Evolutionary conservation across 352 stramenopile genomes (phyloP).

Genomic region (Sclerospora graminicola): DNA sequence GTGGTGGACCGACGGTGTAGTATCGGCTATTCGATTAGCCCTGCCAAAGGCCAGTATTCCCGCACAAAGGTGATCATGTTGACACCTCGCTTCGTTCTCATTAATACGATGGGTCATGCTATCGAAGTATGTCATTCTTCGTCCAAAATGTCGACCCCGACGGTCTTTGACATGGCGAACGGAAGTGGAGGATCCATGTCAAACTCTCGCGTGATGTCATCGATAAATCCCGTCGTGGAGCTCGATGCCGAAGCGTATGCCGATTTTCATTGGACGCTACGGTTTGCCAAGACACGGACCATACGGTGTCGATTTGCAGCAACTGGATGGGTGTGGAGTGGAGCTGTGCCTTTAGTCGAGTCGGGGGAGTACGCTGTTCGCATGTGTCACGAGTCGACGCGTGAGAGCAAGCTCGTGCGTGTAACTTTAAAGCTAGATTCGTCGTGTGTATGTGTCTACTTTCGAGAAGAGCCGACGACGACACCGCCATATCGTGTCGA

Average conservation of each 20-base stretch:
- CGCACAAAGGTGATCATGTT: slow-evolving; percentile 85
- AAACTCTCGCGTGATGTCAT: slow-evolving; percentile 43
- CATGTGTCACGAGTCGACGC: slow-evolving; percentile 74
- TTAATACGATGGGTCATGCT: slow-evolving; percentile 60
- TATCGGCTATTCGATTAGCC: slow-evolving; percentile 73
- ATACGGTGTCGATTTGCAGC: slow-evolving; percentile 72
- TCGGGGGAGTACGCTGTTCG: slow-evolving; percentile 75
- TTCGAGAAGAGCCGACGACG: slow-evolving; percentile 67
- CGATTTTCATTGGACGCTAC: slow-evolving; percentile 80
- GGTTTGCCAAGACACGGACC: slow-evolving; percentile 54
- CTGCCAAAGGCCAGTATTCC: slow-evolving; percentile 67
- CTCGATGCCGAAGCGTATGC: slow-evolving; percentile 62
- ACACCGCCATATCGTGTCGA: slow-evolving; percentile 80
- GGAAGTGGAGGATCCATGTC: slow-evolving; percentile 25
- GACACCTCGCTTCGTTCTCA: slow-evolving; percentile 74
- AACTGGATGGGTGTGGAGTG: slow-evolving; percentile 77
- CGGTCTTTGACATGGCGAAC: slow-evolving; percentile 32
- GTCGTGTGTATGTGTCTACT: slow-evolving; percentile 72
- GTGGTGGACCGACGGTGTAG: slow-evolving; percentile 54
- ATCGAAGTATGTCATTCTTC: slow-evolving; percentile 79
- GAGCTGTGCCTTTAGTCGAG: slow-evolving; percentile 59
- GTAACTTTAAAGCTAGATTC: slow-evolving; percentile 71
- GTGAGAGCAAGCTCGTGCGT: slow-evolving; percentile 67
- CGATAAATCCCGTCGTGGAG: slow-evolving; percentile 56
- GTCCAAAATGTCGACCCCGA: slow-evolving; percentile 38